Evolutionary conservation across 148 eudicot genomes (phyloP), one percentile per base, ranked within the genome.

Genomic region (Chenopodium formosanum): DNA sequence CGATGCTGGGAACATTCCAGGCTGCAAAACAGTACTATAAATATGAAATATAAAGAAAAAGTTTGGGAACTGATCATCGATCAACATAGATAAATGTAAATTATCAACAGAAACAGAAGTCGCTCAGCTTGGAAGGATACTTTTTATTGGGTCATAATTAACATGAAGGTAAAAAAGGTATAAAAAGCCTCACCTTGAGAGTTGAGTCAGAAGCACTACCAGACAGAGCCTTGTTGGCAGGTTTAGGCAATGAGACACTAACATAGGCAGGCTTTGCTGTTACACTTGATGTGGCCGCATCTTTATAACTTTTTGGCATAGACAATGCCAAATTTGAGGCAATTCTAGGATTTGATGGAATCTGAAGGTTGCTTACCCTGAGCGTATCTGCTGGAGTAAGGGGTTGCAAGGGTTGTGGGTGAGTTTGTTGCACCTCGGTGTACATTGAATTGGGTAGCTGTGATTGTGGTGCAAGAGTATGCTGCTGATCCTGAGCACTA

Each of bases 331-430:
- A 75, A 87, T 91, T 94, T 82, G 98, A 86, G 86, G 91, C 92
- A 74, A 94, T 94, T 90, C 97, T 96, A 31, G 97, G 98, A 82
- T 96, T 96, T 82, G 97, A 83, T 60, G 97, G 91, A 86, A 94
- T 92, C 88, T 92, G 98, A 89, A 94, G 58, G 82, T 88, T 90
- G 89, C 89, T 89, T 84, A 84, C 90, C 88, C 91, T 89, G 78
- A 83, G 90, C 62, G 90, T 79, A 85, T 94, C 97, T 52, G 84
- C 48, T 65, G 91, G 88, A 79, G 89, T 85, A 81, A 85, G 80
- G 74, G 89, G 82, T 84, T 80, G 92, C 82, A 88, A 84, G 65
- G 95, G 82, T 81, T 87, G 84, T 64, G 87, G 89, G 81, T 87
- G 86, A 75, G 82, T 86, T 60, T 87, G 90, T 58, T 89, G 84